phyloP scores from a whole-genome alignment of 345 rosid genomes.

The Sapria himalayana region DNA sequence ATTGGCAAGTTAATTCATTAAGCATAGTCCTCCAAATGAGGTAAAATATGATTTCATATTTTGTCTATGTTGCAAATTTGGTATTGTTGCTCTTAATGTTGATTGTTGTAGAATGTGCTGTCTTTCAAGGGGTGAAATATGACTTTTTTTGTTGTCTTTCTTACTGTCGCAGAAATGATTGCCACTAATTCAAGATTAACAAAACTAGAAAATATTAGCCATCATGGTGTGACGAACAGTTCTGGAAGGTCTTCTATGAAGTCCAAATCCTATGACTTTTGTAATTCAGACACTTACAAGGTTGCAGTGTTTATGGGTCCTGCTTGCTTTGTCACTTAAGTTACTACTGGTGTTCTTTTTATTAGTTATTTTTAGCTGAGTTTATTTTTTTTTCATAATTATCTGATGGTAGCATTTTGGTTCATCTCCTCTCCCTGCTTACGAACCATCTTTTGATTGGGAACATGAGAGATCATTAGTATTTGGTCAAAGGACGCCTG shows the following conservation, averaged over 20 bases:
- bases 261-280: background rate
- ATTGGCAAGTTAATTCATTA: too few species aligned
- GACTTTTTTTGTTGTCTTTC: too few species aligned
- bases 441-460: conserved; percentile 99
- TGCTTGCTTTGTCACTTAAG: background rate
- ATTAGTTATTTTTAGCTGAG: background rate
- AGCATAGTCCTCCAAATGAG: too few species aligned
- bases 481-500: conserved; percentile 83
- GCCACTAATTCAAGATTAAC: too few species aligned
- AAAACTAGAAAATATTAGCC: too few species aligned
- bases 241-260: conserved; percentile 24
- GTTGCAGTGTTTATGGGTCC: background rate
- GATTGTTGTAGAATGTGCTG: too few species aligned
- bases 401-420: conserved; percentile 57
- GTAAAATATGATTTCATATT: too few species aligned
- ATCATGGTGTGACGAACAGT: too few species aligned
- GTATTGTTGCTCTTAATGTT: too few species aligned
- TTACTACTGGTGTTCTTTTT: background rate
- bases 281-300: background rate
- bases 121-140: too few species aligned
- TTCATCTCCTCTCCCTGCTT: conserved; percentile 81
- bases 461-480: conserved; percentile 83
- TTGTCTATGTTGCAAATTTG: too few species aligned
- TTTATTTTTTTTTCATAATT: conserved; percentile 4
- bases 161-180: too few species aligned